phyloP scores from a whole-genome alignment of 2,329 filamentous ascomycete genomes.

The Nemania abortiva region DNA sequence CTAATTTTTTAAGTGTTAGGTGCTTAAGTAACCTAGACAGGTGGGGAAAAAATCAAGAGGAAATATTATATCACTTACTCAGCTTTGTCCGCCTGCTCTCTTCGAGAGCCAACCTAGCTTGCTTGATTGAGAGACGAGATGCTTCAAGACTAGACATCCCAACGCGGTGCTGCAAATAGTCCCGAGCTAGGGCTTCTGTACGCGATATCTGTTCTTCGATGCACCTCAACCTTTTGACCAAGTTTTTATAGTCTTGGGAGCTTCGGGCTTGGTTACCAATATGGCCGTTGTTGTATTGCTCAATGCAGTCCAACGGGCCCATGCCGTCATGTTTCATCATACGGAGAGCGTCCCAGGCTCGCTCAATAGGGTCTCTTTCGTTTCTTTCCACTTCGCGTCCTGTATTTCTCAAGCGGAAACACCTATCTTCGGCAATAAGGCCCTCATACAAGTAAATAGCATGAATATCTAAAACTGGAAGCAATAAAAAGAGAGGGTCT shows the following conservation, averaged over 20 bases:
- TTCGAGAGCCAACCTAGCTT: neutral
- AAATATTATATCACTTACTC: neutral
- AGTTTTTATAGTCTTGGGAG: neutral
- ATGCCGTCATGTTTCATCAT: slow-evolving; percentile 9
- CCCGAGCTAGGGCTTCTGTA: slow-evolving; percentile 1
- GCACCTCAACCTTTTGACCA: neutral
- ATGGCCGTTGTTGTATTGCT: neutral
- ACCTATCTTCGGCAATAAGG: neutral
- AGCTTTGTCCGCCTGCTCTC: slow-evolving; percentile 7
- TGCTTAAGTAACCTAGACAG: neutral
- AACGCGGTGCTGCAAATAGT: slow-evolving; percentile 17
- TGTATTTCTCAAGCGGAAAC: neutral
- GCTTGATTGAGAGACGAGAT: neutral
- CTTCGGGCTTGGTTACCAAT: neutral
- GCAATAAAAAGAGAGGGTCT: neutral
- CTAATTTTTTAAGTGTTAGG: neutral
- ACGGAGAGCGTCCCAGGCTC: neutral
- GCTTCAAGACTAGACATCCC: neutral
- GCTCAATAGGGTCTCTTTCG: neutral
- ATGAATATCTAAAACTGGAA: neutral
- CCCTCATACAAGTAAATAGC: neutral
- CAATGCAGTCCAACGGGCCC: neutral
- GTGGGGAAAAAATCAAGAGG: neutral
- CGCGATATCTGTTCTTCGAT: slow-evolving; percentile 17
- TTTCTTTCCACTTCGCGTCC: neutral